Base-by-base conservation (phyloP, 2,329 filamentous ascomycete genomes). In the Cladosporium sp. region DNA sequence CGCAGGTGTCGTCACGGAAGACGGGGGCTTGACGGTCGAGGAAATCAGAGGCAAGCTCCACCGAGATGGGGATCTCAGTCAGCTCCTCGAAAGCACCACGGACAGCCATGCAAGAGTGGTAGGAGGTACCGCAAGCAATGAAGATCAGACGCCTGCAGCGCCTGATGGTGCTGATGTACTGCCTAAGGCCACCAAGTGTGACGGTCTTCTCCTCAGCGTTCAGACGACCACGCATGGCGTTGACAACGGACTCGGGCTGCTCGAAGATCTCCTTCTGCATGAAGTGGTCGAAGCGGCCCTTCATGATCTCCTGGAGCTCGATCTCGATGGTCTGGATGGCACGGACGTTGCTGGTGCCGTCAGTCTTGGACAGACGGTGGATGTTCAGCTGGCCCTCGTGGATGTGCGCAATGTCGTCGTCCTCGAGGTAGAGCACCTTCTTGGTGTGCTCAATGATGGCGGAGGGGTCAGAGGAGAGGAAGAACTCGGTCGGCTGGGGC, bases 221-320 rank as follows among this genome's bases (percentile, higher is more conserved):
- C 65, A 98, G 79, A 77, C 93, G 93, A 75, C 93, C 93, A 84
- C 93, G 89, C 93, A 98, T 98, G 62, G 93, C 96, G 82, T 98
- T 98, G 78, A 98, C 85, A 57, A 98, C 89, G 11, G 93, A 98
- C 77, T 98, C 93, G 68, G 93, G 93, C 79, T 98, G 93, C 81
- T 98, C 93, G 73, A 98, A 98, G 68, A 98, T 98, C 74, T 98
- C 93, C 84, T 98, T 98, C 74, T 98, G 93, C 93, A 98, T 98
- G 81, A 96, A 98, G 78, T 98, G 93, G 73, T 98, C 93, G 75
- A 97, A 98, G 72, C 93, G 95, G 74, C 93, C 93, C 86, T 98
- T 98, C 93, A 98, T 98, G 75, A 98, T 98, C 79, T 98, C 91
- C 79, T 98, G 93, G 60, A 98, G 86, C 80, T 98, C 90, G 46